Evolutionary conservation across 1,284 basidiomycete species (phyloP).

Genomic region (Gymnopus androsaceus): DNA sequence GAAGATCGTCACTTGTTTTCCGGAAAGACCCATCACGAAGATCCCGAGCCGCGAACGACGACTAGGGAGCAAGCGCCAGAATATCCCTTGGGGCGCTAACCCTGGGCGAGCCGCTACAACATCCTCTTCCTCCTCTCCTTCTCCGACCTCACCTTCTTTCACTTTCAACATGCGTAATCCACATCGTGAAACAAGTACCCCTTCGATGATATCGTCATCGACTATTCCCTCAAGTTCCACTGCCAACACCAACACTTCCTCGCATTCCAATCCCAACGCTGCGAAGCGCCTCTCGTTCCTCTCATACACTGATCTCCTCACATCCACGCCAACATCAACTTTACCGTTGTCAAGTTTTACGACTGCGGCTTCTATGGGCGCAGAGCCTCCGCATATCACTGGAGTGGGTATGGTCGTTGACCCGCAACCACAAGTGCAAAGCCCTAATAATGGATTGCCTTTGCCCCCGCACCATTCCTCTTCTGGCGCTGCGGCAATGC

Average conservation of each 20-base stretch:
- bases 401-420: constrained; percentile 47
- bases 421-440: too few relatives aligned
- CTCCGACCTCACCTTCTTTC: not conserved
- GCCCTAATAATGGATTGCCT: too few relatives aligned
- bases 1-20: not conserved
- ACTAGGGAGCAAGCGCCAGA: constrained; percentile 9
- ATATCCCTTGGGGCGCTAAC: not conserved
- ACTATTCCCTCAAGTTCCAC: too few relatives aligned
- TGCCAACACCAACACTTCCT: not conserved
- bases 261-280: constrained; percentile 24
- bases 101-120: not conserved
- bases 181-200: too few relatives aligned
- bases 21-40: too few relatives aligned
- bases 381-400: constrained; percentile 69
- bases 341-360: constrained; percentile 75
- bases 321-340: constrained; percentile 72
- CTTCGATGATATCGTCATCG: too few relatives aligned
- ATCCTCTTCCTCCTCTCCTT: not conserved
- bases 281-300: constrained; percentile 81
- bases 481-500: constrained; percentile 9
- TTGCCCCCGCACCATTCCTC: too few relatives aligned
- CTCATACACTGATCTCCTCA: constrained; percentile 81
- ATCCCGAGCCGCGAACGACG: constrained; percentile 1
- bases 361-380: constrained; percentile 46
- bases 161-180: not conserved